A percentile compares a stretch with the other conserved stretches of the same genome.
phyloP scores from a whole-genome alignment of 1,284 basidiomycete genomes.

The Heterobasidion irregulare region DNA sequence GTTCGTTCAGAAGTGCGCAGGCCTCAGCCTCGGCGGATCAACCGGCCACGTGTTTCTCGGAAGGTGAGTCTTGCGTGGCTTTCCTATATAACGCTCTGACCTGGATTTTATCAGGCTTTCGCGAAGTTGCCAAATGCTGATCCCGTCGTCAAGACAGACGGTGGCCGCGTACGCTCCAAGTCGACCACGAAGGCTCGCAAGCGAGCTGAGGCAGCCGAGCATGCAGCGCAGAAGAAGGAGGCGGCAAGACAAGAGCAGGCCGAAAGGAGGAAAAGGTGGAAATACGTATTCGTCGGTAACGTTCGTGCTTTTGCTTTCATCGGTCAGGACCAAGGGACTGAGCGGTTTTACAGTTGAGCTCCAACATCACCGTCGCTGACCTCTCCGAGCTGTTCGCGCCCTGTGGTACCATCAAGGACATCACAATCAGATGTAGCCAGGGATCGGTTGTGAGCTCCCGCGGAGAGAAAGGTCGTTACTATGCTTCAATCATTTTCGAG shows the following conservation, averaged over 20 bases:
- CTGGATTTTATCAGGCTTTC: too few relatives aligned
- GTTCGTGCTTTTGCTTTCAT: neutral
- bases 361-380: neutral
- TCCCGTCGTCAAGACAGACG: too few relatives aligned
- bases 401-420: slow-evolving; percentile 33
- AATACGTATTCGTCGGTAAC: neutral
- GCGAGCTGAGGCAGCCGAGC: too few relatives aligned
- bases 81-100: too few relatives aligned
- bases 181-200: too few relatives aligned
- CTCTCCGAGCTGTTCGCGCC: slow-evolving; percentile 20
- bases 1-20: too few relatives aligned
- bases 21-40: too few relatives aligned
- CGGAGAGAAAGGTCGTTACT: neutral
- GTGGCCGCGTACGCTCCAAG: too few relatives aligned
- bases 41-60: too few relatives aligned
- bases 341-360: neutral
- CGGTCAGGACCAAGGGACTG: neutral
- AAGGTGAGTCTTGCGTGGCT: too few relatives aligned
- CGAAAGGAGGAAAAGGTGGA: neutral
- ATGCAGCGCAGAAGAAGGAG: too few relatives aligned
- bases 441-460: slow-evolving; percentile 3
- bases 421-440: slow-evolving; percentile 34
- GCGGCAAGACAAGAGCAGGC: neutral
- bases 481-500: slow-evolving; percentile 5
- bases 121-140: too few relatives aligned